phyloP scores from a whole-genome alignment of 2,329 filamentous ascomycete genomes.

The Penicillium paneum region DNA sequence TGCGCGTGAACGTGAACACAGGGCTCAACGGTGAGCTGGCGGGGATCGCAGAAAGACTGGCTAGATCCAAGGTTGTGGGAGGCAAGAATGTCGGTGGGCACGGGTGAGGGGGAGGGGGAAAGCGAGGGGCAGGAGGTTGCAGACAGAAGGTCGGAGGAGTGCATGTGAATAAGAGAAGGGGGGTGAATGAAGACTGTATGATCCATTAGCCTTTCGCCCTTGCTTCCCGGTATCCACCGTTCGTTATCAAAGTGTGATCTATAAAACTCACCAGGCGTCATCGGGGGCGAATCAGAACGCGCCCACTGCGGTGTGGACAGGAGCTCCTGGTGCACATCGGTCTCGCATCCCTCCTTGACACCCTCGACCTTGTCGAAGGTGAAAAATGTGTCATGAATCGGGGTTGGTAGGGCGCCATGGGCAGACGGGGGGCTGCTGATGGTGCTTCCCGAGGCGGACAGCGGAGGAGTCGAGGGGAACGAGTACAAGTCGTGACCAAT shows the following conservation, averaged over 20 bases:
- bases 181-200: conserved; percentile 63
- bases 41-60: conserved; percentile 82
- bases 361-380: conserved; percentile 64
- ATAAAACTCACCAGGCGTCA: conserved; percentile 77
- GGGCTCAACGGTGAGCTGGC: conserved; percentile 72
- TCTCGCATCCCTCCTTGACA: conserved; percentile 68
- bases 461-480: conserved; percentile 80
- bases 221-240: conserved; percentile 6
- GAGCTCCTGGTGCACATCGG: conserved; percentile 67
- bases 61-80: conserved; percentile 58
- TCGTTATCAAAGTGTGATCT: conserved; percentile 5
- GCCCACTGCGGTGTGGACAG: conserved; percentile 73
- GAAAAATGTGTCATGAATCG: conserved; percentile 75
- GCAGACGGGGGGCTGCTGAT: conserved; percentile 79
- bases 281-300: conserved; percentile 72
- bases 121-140: conserved; percentile 73
- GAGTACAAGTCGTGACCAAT: conserved; percentile 61
- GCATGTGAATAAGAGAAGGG: conserved; percentile 61
- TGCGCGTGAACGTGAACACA: conserved; percentile 46
- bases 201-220: conserved; percentile 27
- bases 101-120: conserved; percentile 80
- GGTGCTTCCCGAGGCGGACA: conserved; percentile 79
- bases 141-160: conserved; percentile 66
- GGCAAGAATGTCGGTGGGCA: conserved; percentile 68
- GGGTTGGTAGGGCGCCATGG: conserved; percentile 75